phyloP scores from a whole-genome alignment of 2,329 filamentous ascomycete genomes.

The Phyllosticta capitalensis region DNA sequence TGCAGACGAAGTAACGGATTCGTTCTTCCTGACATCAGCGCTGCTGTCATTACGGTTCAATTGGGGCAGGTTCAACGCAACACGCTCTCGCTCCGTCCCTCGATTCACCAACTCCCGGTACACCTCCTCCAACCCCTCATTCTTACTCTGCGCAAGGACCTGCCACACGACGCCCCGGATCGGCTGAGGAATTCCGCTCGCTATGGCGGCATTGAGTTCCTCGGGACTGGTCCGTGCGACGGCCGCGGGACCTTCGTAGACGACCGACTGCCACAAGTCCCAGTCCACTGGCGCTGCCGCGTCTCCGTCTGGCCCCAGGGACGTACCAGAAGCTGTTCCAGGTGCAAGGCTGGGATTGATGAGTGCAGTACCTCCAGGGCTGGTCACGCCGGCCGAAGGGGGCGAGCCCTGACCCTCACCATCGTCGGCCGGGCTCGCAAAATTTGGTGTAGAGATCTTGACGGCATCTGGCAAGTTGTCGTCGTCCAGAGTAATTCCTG shows the following conservation, averaged over 20 bases:
- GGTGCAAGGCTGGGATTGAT: constrained; percentile 67
- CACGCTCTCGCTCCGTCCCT: constrained; percentile 66
- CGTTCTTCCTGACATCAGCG: constrained; percentile 51
- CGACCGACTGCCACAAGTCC: constrained; percentile 95
- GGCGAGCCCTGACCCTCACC: constrained; percentile 31
- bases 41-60: constrained; percentile 21
- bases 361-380: constrained; percentile 32
- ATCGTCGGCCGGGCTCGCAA: constrained; percentile 27
- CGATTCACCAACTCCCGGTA: constrained; percentile 73
- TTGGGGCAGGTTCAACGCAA: constrained; percentile 17
- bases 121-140: constrained; percentile 75
- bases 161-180: constrained; percentile 99
- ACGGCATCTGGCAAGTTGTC: constrained; percentile 37
- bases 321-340: constrained; percentile 75
- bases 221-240: constrained; percentile 81
- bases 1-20: constrained; percentile 64
- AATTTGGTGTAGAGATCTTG: not conserved
- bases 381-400: constrained; percentile 16
- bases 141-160: constrained; percentile 90
- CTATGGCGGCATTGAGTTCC: constrained; percentile 83
- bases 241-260: constrained; percentile 85
- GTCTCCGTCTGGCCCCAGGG: constrained; percentile 65
- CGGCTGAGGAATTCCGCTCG: constrained; percentile 84
- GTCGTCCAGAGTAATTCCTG: constrained; percentile 27
- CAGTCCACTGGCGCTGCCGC: constrained; percentile 72